Evolutionary conservation across 257 asterid species (phyloP).

Genomic region (Solanum pinnatisectum): DNA sequence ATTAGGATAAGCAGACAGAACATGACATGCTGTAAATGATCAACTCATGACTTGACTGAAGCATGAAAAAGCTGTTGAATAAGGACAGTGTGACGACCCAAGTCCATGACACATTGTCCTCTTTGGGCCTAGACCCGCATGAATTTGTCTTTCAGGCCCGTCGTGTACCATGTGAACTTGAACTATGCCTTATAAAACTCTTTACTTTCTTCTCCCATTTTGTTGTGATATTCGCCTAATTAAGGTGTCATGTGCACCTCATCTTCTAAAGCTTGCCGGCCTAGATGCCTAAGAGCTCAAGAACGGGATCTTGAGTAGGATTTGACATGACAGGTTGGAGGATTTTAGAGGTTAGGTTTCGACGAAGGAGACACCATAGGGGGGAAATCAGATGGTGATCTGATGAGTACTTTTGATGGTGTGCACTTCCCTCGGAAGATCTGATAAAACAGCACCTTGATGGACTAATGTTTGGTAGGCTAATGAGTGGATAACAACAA

Average conservation of each 20-base stretch:
- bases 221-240: neutral
- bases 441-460: neutral
- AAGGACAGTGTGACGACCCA: neutral
- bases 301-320: neutral
- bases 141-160: neutral
- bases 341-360: neutral
- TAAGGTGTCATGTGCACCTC: neutral
- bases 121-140: neutral
- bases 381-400: neutral
- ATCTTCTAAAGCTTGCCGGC: neutral
- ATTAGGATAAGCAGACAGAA: neutral
- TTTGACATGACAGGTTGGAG: neutral
- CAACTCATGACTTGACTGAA: neutral
- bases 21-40: neutral
- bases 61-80: neutral
- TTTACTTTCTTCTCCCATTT: neutral
- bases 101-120: neutral
- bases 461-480: neutral
- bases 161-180: neutral
- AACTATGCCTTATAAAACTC: neutral
- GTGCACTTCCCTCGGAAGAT: neutral
- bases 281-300: neutral
- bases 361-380: neutral
- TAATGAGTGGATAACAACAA: neutral
- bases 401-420: neutral